Evolutionary conservation across 805 yeast species (phyloP).

Genomic region (Candida khao-thaluensis): DNA sequence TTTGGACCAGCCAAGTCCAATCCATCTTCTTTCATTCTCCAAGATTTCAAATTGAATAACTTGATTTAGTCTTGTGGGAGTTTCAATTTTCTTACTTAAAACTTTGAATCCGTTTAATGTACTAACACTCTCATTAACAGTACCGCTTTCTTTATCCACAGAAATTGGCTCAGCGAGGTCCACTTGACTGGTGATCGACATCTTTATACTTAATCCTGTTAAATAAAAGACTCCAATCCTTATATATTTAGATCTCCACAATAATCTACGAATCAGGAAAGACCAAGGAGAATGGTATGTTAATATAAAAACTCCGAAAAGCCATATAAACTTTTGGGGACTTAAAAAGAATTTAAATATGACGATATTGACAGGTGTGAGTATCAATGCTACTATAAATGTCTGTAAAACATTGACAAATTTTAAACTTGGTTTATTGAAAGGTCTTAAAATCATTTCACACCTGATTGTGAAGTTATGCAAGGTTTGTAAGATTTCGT

Average conservation of each 20-base stretch:
- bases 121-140: conserved; percentile 5
- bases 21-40: conserved; percentile 62
- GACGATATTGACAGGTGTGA: conserved; percentile 46
- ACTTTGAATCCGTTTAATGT: conserved; percentile 37
- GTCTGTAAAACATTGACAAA: conserved; percentile 29
- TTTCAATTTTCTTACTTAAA: conserved; percentile 34
- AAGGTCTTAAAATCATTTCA: conserved; percentile 41
- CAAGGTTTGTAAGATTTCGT: conserved; percentile 49
- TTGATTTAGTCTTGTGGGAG: conserved; percentile 46
- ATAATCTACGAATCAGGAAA: conserved; percentile 41
- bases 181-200: neutral
- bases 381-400: conserved; percentile 26
- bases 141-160: conserved; percentile 17
- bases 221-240: conserved; percentile 37
- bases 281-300: conserved; percentile 52
- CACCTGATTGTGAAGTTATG: conserved; percentile 46
- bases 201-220: conserved; percentile 38
- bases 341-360: conserved; percentile 32
- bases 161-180: conserved; percentile 9
- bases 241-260: conserved; percentile 51
- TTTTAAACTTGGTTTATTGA: conserved; percentile 26
- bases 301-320: conserved; percentile 36
- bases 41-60: conserved; percentile 49
- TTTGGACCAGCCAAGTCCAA: conserved; percentile 60
- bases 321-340: conserved; percentile 34